Base-by-base conservation (phyloP, 1,139 yeast genomes). In the Martiniozyma asiatica region DNA sequence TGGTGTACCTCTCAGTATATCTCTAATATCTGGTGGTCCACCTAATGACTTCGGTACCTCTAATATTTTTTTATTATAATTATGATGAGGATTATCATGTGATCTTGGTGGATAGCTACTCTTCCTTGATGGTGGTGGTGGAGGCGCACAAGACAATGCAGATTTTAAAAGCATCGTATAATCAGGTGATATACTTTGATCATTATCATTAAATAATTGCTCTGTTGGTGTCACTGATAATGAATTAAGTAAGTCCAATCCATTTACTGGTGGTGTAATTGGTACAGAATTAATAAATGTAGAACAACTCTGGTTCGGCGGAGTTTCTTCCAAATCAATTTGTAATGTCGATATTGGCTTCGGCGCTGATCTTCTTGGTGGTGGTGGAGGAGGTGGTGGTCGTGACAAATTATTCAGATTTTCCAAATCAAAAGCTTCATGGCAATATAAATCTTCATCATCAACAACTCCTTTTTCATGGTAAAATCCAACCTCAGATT, bases 61-160 rank as follows among this genome's bases (percentile, higher is more conserved):
- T 16, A 17, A 7, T 24, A 13, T 18, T 17, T 17, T 24, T 10
- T 6, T 14, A 6, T 25, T 20, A 4, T 14, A 8, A 14, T 9
- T 20, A 20, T 20, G n/a, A 9, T 10, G 13, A 25, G 12, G 13
- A 8, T 15, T 13, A 22, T 7, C 13, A n/a, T 13, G 9, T 22
- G 24, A 7, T 26, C 25, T 18, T 14, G 15, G 13, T 14, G 25
- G 19, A 11, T 23, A n/a, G n/a, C n/a, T n/a, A 12, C 10, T 17
- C 8, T 33, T 40, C 12, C 37, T 34, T 13, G 44, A 37, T 11
- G 46, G 43, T 13, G n/a, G n/a, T n/a, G n/a, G n/a, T n/a, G n/a
- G n/a, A n/a, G n/a, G n/a, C n/a, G n/a, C n/a, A n/a, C n/a, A n/a
- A n/a, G n/a, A n/a, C n/a, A n/a, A n/a, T n/a, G n/a, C n/a, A n/a